Base-by-base conservation (phyloP, 768 basidiomycete species). In the Tricholomella constricta region DNA sequence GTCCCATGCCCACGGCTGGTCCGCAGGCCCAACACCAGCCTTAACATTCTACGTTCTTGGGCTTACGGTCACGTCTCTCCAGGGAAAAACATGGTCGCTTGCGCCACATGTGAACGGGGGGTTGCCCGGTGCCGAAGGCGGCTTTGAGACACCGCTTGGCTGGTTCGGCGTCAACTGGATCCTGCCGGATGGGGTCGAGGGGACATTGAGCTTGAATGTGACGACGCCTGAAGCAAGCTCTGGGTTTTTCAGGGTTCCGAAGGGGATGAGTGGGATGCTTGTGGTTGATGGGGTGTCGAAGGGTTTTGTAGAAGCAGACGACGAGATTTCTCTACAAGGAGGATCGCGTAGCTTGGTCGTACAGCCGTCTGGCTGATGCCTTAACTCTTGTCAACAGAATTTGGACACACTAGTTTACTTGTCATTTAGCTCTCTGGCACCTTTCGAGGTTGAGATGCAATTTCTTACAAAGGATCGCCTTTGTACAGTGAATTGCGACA, bases 1-100 rank as follows among this genome's bases (percentile, higher is more conserved):
- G 7, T 80, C 78, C n/a, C 82, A 83, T 60, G 66, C 80, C 1
- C 83, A 84, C 57, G 82, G 82, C 4, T 84, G 83, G 83, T 79
- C 77, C 52, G 69, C 81, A 0, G 83, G 82, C 0, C 79, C 83
- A 0, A 84, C 83, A 0, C 78, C 79, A 5, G 80, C 81, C 5
- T 67, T 83, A 10, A 82, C 81, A 2, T 79, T 78, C 65, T 83
- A 82, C 60, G 72, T 83, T 26, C 71, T 81, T 11, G 82, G 82
- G n/a, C 66, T 84, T 10, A 72, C 69, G 12, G 69, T 83, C 20
- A 79, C 78, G 0, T 65, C 76, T 5, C 74, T 76, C 0, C 71
- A 77, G 57, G 82, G 82, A 2, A 45, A 55, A n/a, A 72, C 71
- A 1, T 84, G 82, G 82, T 55, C 61, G 0, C 50, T 84, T 17